Percentiles rank a stretch among this genome's conserved stretches.
phyloP scores from a whole-genome alignment of 192 early-diverging fungal genomes.

The Rhizophlyctis rosea region DNA sequence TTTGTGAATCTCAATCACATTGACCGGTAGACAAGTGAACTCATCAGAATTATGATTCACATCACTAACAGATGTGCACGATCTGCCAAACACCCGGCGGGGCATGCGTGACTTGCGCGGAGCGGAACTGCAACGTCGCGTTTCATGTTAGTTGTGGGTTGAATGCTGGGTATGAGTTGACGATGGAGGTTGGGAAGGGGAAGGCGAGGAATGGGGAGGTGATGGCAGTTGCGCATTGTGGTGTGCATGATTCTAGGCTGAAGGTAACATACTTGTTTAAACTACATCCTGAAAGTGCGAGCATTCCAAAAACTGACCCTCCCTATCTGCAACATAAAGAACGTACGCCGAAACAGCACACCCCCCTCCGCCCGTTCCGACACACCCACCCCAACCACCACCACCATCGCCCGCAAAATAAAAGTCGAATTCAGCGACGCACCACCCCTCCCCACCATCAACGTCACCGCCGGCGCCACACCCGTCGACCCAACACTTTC shows the following conservation, averaged over 20 bases:
- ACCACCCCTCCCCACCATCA: no score
- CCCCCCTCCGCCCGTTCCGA: no score
- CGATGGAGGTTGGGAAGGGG: constrained; percentile 12
- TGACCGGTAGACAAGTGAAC: neutral
- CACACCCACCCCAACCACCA: neutral
- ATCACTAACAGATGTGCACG: constrained; percentile 27
- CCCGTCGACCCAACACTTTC: neutral
- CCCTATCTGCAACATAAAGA: no score
- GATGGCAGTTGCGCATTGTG: constrained; percentile 9
- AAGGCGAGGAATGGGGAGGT: neutral
- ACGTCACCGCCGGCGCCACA: neutral
- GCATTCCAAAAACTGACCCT: no score
- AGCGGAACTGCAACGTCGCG: constrained; percentile 21
- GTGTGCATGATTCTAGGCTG: constrained; percentile 10
- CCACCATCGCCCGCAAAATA: neutral
- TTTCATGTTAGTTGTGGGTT: constrained; percentile 32
- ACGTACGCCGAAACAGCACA: no score
- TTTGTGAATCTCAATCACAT: neutral
- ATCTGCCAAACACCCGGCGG: constrained; percentile 30
- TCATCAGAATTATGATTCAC: neutral
- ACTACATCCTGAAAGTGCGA: no score
- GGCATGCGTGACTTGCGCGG: constrained; percentile 35
- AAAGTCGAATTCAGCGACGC: no score
- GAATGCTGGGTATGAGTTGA: constrained; percentile 26
- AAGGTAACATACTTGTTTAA: no score